Base-by-base conservation (phyloP, 768 basidiomycete genomes). In the Russula lepida region DNA sequence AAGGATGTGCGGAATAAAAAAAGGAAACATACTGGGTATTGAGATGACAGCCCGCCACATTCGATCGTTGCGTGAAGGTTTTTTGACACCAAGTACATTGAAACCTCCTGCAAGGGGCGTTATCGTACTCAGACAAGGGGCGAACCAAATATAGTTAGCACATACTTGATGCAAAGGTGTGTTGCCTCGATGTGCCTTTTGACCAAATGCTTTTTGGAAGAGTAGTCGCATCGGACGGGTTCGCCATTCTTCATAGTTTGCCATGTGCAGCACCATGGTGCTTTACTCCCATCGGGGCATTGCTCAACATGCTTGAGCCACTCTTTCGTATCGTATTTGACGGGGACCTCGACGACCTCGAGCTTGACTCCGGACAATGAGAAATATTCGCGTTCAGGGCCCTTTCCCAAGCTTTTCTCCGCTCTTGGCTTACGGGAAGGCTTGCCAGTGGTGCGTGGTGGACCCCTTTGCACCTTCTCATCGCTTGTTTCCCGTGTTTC, bases 111-210 rank as follows among this genome's bases (percentile, higher is more conserved):
- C 13, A 64, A 57, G 46, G 33, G 39, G 43, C 41, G 50, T 56
- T 52, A 60, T 59, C 35, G 46, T 21, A 54, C 48, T 51, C 25
- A 35, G 56, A 63, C 66, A 63, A 69, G 68, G 59, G 43, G 33
- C 44, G 41, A 68, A 56, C 33, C 35, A 56, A 66, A 57, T 57
- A 48, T 53, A 54, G 59, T 43, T 41, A 39, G 41, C n/a, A 68
- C 82, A 62, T 62, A 83, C 86, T 81, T 83, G 66, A 81, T 76
- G 54, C 79, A 76, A 49, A 88, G 69, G 68, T 87, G 86, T 15
- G 79, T 81, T 9, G 81, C 80, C 70, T 84, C 78, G 50, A 88
- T 76, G 69, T 88, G 86, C 28, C 86, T 78, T 70, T 85, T 86
- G 60, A 87, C 82, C 46, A 85, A 76, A 68, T 86, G 85, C 70